phyloP scores from a whole-genome alignment of 768 basidiomycete species.

The Leccinum olivaceopallidum region DNA sequence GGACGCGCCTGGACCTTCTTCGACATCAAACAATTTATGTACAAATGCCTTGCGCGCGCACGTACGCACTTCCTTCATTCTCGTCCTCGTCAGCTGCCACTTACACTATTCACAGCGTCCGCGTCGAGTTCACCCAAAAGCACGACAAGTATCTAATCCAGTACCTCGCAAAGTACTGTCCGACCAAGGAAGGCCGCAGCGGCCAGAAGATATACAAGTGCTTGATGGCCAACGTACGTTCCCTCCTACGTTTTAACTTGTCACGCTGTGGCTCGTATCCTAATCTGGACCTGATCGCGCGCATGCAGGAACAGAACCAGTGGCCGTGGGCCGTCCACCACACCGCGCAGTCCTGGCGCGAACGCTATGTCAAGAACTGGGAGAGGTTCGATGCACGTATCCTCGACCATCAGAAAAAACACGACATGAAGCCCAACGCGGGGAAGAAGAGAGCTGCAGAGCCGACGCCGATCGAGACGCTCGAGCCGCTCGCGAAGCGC shows the following conservation, averaged over 20 bases:
- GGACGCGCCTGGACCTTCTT: background rate
- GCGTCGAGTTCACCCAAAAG: constrained; percentile 34
- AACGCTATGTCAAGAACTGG: constrained; percentile 53
- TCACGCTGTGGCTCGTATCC: background rate
- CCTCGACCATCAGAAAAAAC: constrained; percentile 37
- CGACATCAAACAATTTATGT: background rate
- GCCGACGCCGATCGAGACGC: background rate
- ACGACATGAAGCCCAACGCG: constrained; percentile 12
- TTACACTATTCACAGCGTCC: constrained; percentile 16
- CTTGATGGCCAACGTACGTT: constrained; percentile 48
- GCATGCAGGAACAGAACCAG: constrained; percentile 34
- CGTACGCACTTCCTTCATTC: constrained; percentile 1
- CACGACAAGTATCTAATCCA: constrained; percentile 46
- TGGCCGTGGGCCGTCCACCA: constrained; percentile 59
- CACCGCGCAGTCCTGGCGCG: constrained; percentile 63
- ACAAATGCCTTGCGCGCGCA: constrained; percentile 2
- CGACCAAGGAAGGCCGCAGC: constrained; percentile 39
- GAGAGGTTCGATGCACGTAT: constrained; percentile 45
- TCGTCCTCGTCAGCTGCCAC: background rate
- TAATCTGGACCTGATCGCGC: background rate
- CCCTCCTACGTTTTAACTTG: background rate
- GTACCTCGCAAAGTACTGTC: constrained; percentile 52
- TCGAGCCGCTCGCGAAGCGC: constrained; percentile 10
- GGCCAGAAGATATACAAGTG: constrained; percentile 47
- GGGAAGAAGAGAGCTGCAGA: constrained; percentile 5